phyloP scores from a whole-genome alignment of 2,329 filamentous ascomycete species.

The Ceratocystis variospora region DNA sequence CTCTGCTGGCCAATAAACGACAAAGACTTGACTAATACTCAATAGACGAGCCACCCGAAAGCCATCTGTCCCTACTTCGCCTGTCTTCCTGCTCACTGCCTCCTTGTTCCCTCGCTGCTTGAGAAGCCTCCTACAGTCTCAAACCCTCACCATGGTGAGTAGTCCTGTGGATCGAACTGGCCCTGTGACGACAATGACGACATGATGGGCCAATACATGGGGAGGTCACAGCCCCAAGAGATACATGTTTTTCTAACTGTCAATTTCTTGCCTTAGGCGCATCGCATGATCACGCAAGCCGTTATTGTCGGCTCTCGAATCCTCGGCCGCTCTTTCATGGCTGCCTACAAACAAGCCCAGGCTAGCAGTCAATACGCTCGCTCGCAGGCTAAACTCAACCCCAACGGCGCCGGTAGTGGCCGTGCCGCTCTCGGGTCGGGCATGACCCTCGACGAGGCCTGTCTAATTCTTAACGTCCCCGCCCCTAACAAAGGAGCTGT shows the following conservation, averaged over 20 bases:
- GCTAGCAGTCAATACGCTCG: slow-evolving; percentile 73
- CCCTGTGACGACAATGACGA: neutral
- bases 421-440: slow-evolving; percentile 47
- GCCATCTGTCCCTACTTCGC: neutral
- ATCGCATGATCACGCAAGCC: slow-evolving; percentile 66
- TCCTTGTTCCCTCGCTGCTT: neutral
- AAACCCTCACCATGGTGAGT: slow-evolving; percentile 13
- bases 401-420: slow-evolving; percentile 32
- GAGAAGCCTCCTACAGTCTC: neutral
- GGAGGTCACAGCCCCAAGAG: no score
- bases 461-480: slow-evolving; percentile 92
- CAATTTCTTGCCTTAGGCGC: slow-evolving; percentile 13
- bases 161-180: neutral
- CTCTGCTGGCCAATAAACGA: neutral
- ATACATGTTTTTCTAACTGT: neutral
- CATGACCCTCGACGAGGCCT: slow-evolving; percentile 90
- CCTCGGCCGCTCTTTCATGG: slow-evolving; percentile 79
- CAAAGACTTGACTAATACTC: neutral
- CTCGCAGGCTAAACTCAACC: slow-evolving; percentile 49
- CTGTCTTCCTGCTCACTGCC: neutral
- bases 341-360: slow-evolving; percentile 90
- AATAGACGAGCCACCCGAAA: neutral
- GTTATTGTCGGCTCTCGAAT: slow-evolving; percentile 82
- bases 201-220: neutral
- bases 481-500: slow-evolving; percentile 58